phyloP scores from a whole-genome alignment of 139 green algal genomes.

The Deuterostichococcus epilithicus region DNA sequence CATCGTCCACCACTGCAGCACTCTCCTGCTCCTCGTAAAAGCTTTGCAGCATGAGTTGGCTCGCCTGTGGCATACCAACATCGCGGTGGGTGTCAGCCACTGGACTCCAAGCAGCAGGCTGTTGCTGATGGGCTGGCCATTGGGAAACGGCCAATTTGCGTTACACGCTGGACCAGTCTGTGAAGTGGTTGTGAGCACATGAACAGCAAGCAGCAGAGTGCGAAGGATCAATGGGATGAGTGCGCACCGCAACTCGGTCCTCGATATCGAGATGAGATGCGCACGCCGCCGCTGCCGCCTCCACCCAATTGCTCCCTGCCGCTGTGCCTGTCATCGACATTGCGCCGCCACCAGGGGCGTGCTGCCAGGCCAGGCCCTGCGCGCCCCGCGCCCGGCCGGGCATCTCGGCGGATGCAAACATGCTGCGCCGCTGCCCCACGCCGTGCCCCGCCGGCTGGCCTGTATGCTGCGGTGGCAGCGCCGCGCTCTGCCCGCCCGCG shows the following conservation, averaged over 20 bases:
- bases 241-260: background rate
- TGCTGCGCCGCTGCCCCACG: background rate
- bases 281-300: no score
- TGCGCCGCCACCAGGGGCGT: background rate
- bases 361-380: background rate
- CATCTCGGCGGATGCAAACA: conserved; percentile 23
- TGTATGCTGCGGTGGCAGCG: background rate
- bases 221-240: background rate
- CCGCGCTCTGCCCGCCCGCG: background rate
- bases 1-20: background rate
- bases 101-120: background rate
- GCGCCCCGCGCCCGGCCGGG: background rate
- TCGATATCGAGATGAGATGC: background rate
- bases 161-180: background rate
- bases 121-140: background rate
- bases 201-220: background rate
- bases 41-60: conserved; percentile 46
- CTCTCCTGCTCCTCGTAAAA: conserved; percentile 44
- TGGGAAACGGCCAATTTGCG: background rate
- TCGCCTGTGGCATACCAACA: conserved; percentile 14
- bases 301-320: background rate
- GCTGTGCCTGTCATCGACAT: background rate
- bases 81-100: conserved; percentile 32
- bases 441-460: background rate
- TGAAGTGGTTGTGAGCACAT: background rate